Base-by-base conservation (phyloP, 1,284 basidiomycete species). In the Xanthoconium separans region DNA sequence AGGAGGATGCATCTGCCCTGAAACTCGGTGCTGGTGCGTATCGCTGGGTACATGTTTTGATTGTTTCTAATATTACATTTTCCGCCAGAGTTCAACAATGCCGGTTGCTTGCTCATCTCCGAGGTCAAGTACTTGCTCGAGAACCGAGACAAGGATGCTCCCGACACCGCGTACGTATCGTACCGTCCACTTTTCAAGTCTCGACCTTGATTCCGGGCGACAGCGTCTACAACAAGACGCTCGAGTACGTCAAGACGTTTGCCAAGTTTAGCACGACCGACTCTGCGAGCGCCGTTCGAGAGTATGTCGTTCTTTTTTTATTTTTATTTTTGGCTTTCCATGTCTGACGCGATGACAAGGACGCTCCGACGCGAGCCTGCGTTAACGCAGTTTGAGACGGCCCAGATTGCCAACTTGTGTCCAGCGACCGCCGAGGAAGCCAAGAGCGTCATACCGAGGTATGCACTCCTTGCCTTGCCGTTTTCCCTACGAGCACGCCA, bases 181-280 rank as follows among this genome's bases (percentile, higher is more conserved):
- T 15, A 18, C 18, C 18, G 18, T 40, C 41, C 41, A 6, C n/a
- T 4, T 16, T 45, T 27, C 9, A 34, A 29, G 20, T 6, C 18
- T 12, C 39, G 12, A 6, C 18, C 7, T 20, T 22, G 27, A 33
- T 13, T 6, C 9, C 10, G 13, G 7, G 10, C 12, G 29, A 33
- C 52, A 54, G 93, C 39, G 92, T 96, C 13, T 95, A 92, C 70
- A 93, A 92, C 71, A 95, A 96, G 71, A 95, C 94, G 0, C 77
- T 91, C 45, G 93, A 95, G 61, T 95, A 95, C 66, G 93, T 95
- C 58, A 89, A 89, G 68, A 91, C 87, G 10, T 96, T 96, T 69
- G 83, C 91, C 6, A 91, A 94, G 70, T 95, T 94, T 73, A 89
- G 87, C 61, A 91, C 90, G 30, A 87, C 88, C 10, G 92, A 94